phyloP scores from a whole-genome alignment of 805 yeast genomes.

The Saccharomycopsis sp. region DNA sequence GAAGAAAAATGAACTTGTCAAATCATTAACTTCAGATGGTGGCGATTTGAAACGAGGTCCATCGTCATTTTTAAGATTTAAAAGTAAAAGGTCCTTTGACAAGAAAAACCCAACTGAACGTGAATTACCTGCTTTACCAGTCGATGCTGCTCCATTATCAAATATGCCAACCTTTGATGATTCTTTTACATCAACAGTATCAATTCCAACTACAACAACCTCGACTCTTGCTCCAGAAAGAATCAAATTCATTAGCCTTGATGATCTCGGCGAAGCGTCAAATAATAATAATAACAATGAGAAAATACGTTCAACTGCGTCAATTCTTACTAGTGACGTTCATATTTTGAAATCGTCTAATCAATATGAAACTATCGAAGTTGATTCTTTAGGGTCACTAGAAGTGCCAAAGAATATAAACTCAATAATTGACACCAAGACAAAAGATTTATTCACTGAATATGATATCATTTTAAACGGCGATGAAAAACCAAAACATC shows the following conservation, averaged over 20 bases:
- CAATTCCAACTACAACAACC: too few species aligned
- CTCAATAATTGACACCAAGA: constrained; percentile 8
- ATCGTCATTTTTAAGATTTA: too few species aligned
- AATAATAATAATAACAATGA: background rate
- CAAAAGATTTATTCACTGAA: constrained; percentile 11
- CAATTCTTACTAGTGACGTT: constrained; percentile 1
- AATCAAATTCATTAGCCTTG: background rate
- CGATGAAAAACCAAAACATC: constrained; percentile 6
- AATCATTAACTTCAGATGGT: too few species aligned
- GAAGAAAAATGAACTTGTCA: too few species aligned
- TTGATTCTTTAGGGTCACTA: constrained; percentile 9
- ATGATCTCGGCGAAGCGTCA: background rate
- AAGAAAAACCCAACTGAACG: too few species aligned
- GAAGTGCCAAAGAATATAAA: background rate
- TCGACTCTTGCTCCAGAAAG: constrained; percentile 2
- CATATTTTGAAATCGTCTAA: constrained; percentile 4
- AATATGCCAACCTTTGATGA: too few species aligned
- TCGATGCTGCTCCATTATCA: too few species aligned
- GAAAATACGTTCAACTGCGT: constrained; percentile 1
- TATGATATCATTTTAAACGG: constrained; percentile 3
- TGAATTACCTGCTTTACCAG: too few species aligned
- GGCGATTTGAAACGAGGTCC: too few species aligned
- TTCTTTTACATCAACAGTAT: background rate
- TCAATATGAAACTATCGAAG: constrained; percentile 11
- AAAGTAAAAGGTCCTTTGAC: too few species aligned